A percentile compares a stretch with the other conserved stretches of the same genome.
Evolutionary conservation across 2,329 filamentous ascomycete species (phyloP).

Genomic region (Aspergillus phoenicis): DNA sequence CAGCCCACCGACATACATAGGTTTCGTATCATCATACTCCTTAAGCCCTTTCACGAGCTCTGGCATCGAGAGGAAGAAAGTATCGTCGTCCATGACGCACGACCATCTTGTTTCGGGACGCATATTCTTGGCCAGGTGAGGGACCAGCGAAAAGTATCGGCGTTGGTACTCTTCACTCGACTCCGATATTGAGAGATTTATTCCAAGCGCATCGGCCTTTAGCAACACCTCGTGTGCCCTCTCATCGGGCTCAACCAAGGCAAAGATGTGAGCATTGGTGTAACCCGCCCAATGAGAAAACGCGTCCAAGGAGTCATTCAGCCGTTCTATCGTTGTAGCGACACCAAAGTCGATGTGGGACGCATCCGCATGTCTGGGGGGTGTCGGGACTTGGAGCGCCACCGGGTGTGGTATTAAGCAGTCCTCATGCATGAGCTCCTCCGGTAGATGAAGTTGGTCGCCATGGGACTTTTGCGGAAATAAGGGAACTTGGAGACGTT

Average conservation of each 20-base stretch:
- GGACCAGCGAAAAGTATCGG: conserved; percentile 61
- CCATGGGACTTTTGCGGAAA: conserved; percentile 20
- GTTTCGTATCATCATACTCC: conserved; percentile 52
- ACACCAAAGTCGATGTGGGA: conserved; percentile 61
- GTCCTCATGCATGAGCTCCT: conserved; percentile 28
- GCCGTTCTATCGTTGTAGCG: conserved; percentile 55
- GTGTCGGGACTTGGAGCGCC: conserved; percentile 50
- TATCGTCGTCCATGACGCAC: conserved; percentile 64
- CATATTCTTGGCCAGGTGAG: conserved; percentile 51
- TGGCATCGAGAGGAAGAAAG: conserved; percentile 62
- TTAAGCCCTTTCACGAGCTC: conserved; percentile 53
- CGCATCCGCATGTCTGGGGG: conserved; percentile 48
- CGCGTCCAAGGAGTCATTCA: conserved; percentile 54
- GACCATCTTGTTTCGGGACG: conserved; percentile 56
- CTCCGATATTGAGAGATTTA: conserved; percentile 46
- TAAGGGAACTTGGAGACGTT: conserved; percentile 31
- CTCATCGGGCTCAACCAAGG: conserved; percentile 51
- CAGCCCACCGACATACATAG: conserved; percentile 59
- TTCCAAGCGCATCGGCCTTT: conserved; percentile 40
- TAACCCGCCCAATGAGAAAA: conserved; percentile 61
- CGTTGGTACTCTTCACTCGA: conserved; percentile 45
- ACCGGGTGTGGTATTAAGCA: conserved; percentile 51
- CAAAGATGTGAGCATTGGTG: conserved; percentile 56
- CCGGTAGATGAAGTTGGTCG: background rate
- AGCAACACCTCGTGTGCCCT: conserved; percentile 32